Evolutionary conservation across 129 eudicot species (phyloP), one percentile per base, ranked within the genome.

Genomic region (Chrysanthemum seticuspe): DNA sequence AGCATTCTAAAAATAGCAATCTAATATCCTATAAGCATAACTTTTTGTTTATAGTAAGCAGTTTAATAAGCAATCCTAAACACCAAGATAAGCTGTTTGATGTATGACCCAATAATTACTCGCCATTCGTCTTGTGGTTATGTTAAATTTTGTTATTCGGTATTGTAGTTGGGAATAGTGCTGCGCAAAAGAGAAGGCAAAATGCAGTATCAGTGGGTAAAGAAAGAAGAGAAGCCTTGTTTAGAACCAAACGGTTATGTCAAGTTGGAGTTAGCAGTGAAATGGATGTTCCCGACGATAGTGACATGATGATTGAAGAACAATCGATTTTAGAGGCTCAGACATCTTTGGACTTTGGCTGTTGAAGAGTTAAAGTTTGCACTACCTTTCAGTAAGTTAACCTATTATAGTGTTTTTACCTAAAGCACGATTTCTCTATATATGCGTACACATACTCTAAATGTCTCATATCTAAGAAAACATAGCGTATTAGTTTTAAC

Each of bases 211-310:
- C 87, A 18, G 86, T 94, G 51, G 87, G 90, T 19, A 94, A 83
- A 79, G 98, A 94, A 81, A 83, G 97, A 74, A 83, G 97, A 65
- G 97, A 94, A 75, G 87, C 97, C 12, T 70, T 94, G 67, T 76
- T 94, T 62, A 80, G 98, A 69, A 86, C 96, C 14, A 94, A 94
- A 83, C 89, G 98, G 15, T 74, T 90, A 48, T 90, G 98, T 76
- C 78, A 96, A 76, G 96, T 65, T 6, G 93, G 93, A 50, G 92
- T 90, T 75, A 83, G 83, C 70, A 85, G 71, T 27, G 87, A 86
- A 36, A 65, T 19, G 62, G 87, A 81, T 53, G 74, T 54, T 65
- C 76, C 85, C 45, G 51, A 67, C 81, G 90, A 87, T 53, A 85
- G 60, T 66, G 97, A 88, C 27, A 94, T 90, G 97, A 78, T 84